Percentiles rank a stretch among this genome's conserved stretches.
These are phyloP conservation scores for Fomitopsis schrenkii DNA, from an alignment of 1,284 basidiomycete species.

Conservation along the genomic window DNA sequence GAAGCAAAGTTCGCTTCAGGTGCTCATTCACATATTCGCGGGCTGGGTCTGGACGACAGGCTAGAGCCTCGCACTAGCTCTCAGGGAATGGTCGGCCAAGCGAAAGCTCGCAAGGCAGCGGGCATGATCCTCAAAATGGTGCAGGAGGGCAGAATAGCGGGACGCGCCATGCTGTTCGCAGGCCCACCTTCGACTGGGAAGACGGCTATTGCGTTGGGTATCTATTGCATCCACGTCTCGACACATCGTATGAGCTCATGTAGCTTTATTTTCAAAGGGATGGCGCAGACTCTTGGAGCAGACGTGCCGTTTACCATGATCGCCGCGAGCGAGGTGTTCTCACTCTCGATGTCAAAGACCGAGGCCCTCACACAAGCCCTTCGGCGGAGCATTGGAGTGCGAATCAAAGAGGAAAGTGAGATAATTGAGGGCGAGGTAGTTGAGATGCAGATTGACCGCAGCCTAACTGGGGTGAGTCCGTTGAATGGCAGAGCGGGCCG, in stretches of 20 bases:
- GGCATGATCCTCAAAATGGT: constrained; percentile 99
- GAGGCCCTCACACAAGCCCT: constrained; percentile 98
- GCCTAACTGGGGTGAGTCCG: constrained; percentile 86
- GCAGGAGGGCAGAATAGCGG: constrained; percentile 92
- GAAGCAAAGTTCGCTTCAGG: constrained; percentile 40
- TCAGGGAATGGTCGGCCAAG: constrained; percentile 97
- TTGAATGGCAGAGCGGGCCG: neutral
- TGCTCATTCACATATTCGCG: constrained; percentile 96
- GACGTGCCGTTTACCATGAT: constrained; percentile 99
- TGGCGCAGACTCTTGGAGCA: constrained; percentile 91
- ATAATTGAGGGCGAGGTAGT: constrained; percentile 98
- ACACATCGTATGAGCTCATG: neutral
- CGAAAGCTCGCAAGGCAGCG: constrained; percentile 91
- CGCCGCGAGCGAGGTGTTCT: constrained; percentile 96
- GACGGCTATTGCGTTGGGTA: constrained; percentile 95
- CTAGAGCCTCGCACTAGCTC: constrained; percentile 86
- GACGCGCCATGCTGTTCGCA: constrained; percentile 92
- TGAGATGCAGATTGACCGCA: constrained; percentile 97
- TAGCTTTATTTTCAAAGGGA: constrained; percentile 50
- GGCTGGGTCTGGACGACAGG: constrained; percentile 88
- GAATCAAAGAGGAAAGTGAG: constrained; percentile 97
- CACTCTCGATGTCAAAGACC: constrained; percentile 96
- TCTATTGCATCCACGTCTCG: constrained; percentile 19
- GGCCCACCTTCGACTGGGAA: constrained; percentile 97
- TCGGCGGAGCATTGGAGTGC: constrained; percentile 90